A percentile compares a stretch with the other conserved stretches of the same genome.
Evolutionary conservation across 768 basidiomycete genomes (phyloP).

Genomic region (Kwoniella newhampshirensis): DNA sequence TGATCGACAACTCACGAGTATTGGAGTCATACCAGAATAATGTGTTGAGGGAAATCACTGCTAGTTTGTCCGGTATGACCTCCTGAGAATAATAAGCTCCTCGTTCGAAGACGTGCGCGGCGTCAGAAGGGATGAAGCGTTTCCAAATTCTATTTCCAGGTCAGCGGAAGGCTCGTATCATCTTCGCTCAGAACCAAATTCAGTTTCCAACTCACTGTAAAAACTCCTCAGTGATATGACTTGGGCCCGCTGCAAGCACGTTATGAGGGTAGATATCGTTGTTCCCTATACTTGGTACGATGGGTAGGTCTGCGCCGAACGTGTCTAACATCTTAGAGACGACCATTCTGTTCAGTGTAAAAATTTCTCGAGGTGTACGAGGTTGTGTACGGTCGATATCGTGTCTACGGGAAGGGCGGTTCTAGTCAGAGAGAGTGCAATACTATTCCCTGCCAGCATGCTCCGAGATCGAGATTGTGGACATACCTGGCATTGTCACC

Average conservation of each 20-base stretch:
- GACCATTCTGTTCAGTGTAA: slow-evolving; percentile 66
- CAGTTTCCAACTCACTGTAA: slow-evolving; percentile 60
- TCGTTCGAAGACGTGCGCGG: slow-evolving; percentile 76
- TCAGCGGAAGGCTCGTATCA: too few relatives aligned
- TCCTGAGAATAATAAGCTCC: slow-evolving; percentile 83
- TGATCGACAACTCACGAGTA: slow-evolving; percentile 60
- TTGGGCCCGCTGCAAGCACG: slow-evolving; percentile 54
- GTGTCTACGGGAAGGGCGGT: slow-evolving; percentile 58
- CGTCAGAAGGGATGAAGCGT: slow-evolving; percentile 72
- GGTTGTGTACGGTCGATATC: slow-evolving; percentile 81
- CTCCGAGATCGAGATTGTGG: not conserved
- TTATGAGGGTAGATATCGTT: slow-evolving; percentile 79
- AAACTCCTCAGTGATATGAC: slow-evolving; percentile 59
- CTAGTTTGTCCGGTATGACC: slow-evolving; percentile 71
- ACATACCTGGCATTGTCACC: slow-evolving; percentile 55
- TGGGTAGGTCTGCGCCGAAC: slow-evolving; percentile 70
- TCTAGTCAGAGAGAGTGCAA: not conserved
- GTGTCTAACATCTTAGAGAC: slow-evolving; percentile 69
- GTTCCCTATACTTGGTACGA: slow-evolving; percentile 82
- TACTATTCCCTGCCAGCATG: not conserved
- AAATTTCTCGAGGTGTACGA: slow-evolving; percentile 76
- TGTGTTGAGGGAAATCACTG: slow-evolving; percentile 82
- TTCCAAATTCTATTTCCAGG: slow-evolving; percentile 70
- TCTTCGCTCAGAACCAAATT: not conserved
- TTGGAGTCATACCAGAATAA: slow-evolving; percentile 90